phyloP scores from a whole-genome alignment of 2,329 filamentous ascomycete genomes.

The Xylariaceae sp. region DNA sequence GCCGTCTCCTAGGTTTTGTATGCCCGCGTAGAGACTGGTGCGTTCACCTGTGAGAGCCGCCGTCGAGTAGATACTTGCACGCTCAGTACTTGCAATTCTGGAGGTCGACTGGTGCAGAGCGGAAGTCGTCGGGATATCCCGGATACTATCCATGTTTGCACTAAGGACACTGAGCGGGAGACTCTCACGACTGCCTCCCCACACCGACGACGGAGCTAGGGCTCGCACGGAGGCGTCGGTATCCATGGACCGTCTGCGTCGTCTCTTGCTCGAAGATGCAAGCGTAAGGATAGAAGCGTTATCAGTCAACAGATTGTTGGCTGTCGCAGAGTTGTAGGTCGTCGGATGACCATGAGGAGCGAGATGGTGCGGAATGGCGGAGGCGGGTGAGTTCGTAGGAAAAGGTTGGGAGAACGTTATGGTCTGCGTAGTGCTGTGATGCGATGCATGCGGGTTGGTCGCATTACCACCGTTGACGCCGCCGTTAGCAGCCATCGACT shows the following conservation, averaged over 20 bases:
- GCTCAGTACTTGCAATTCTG: constrained; percentile 46
- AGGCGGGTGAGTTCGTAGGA: constrained; percentile 58
- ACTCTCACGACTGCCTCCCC: constrained; percentile 75
- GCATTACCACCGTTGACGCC: constrained; percentile 31
- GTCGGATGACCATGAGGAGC: constrained; percentile 53
- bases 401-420: constrained; percentile 64
- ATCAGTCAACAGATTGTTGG: constrained; percentile 76
- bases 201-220: constrained; percentile 75
- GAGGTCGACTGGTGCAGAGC: constrained; percentile 49
- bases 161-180: constrained; percentile 74
- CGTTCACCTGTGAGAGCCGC: constrained; percentile 67
- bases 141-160: constrained; percentile 54
- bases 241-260: constrained; percentile 72
- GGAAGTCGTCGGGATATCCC: constrained; percentile 41
- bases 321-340: constrained; percentile 72
- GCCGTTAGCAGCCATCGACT: constrained; percentile 61
- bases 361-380: constrained; percentile 67
- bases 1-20: constrained; percentile 58
- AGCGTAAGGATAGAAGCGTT: constrained; percentile 82
- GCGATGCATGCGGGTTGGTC: constrained; percentile 37
- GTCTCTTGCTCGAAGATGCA: constrained; percentile 74
- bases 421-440: constrained; percentile 43
- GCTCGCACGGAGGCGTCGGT: constrained; percentile 82
- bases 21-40: constrained; percentile 69
- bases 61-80: constrained; percentile 77